These are phyloP conservation scores for Blumeria graminis DNA, from an alignment of 2,329 filamentous ascomycete species.

Conservation along the genomic window DNA sequence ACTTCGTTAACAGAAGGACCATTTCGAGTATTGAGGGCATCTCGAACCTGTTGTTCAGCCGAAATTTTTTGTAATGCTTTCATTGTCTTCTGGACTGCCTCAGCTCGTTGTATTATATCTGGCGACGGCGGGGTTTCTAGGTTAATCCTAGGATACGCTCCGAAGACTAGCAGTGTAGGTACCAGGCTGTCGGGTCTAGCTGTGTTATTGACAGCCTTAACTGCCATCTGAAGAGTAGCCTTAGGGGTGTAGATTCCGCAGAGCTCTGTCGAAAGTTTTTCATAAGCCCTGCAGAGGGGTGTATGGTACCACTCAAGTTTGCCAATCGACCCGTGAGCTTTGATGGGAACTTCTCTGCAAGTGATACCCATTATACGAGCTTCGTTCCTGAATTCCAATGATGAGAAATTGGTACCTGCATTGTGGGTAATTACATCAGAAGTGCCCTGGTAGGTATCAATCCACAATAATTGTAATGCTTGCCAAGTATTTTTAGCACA, in stretches of 20 bases:
- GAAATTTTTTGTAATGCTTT: not conserved
- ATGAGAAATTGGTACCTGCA: not conserved
- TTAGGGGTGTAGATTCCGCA: not conserved
- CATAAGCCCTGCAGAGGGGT: not conserved
- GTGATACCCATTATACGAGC: not conserved
- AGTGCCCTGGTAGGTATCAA: not conserved
- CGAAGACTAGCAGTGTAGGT: not conserved
- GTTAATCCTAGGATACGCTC: not conserved
- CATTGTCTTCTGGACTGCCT: conserved; percentile 3
- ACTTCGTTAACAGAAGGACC: not conserved
- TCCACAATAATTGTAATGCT: not conserved
- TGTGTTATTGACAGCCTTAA: not conserved
- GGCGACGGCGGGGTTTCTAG: not conserved
- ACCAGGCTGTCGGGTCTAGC: not conserved
- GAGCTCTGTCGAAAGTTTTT: not conserved
- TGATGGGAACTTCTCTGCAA: not conserved
- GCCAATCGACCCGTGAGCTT: not conserved
- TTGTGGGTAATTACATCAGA: not conserved
- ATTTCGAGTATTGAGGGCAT: conserved; percentile 2
- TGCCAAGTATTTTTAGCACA: not conserved
- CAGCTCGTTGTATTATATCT: not conserved
- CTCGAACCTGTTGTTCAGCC: not conserved
- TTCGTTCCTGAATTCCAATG: not conserved
- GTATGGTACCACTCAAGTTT: not conserved
- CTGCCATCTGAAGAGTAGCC: not conserved